A percentile compares a stretch with the other conserved stretches of the same genome.
Conservation (phyloP, 2,329 filamentous ascomycete genomes). For the Penicillium italicum region DNA sequence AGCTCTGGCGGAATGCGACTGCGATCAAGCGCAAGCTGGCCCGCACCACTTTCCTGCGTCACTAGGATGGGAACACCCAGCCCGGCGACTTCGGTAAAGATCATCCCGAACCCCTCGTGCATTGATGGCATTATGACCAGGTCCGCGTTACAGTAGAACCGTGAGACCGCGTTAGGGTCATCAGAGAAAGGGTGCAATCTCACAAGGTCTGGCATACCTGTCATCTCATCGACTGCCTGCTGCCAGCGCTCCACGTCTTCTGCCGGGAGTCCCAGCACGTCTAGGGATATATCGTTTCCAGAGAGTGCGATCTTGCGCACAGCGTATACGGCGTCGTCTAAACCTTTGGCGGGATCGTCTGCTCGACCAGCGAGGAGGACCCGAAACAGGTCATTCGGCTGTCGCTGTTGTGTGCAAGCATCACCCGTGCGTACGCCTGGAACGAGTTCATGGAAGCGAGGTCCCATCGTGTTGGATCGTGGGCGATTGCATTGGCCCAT, state of each 20-base stretch:
- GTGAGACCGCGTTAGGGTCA: background rate
- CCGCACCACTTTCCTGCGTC: background rate
- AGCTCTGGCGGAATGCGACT: background rate
- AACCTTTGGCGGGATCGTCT: background rate
- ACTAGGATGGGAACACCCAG: background rate
- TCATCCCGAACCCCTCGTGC: conserved; percentile 3
- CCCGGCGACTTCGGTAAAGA: background rate
- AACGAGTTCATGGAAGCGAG: background rate
- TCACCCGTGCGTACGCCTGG: background rate
- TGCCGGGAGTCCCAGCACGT: background rate
- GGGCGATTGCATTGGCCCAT: background rate
- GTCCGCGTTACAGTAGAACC: background rate
- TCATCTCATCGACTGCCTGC: background rate
- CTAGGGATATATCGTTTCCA: background rate
- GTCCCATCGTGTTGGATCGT: background rate
- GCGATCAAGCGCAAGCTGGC: background rate
- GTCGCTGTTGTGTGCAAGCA: background rate
- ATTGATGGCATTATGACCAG: background rate
- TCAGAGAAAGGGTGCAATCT: background rate
- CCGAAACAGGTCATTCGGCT: background rate
- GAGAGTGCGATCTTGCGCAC: background rate
- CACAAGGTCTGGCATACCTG: background rate
- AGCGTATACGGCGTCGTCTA: background rate
- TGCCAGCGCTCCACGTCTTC: background rate
- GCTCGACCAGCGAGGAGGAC: conserved; percentile 3